These are phyloP conservation scores for Pseudoturritis turrita DNA, from an alignment of 345 rosid genomes.

Conservation along the genomic window DNA sequence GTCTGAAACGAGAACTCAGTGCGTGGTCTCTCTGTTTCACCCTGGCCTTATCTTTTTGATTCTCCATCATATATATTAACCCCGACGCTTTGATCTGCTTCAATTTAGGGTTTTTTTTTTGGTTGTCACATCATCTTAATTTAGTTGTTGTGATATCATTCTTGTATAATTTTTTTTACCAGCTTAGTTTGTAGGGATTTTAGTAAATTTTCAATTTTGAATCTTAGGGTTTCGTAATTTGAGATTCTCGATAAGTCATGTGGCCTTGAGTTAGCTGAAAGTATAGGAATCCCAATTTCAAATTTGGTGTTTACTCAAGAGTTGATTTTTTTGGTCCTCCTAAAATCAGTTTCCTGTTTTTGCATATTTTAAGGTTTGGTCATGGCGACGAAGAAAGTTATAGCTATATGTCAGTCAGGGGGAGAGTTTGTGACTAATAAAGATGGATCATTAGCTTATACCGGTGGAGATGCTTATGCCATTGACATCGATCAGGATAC, in stretches of 20 bases:
- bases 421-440: slow-evolving; percentile 68
- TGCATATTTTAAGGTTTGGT: slow-evolving; percentile 18
- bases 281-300: neutral
- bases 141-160: neutral
- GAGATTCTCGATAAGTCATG: neutral
- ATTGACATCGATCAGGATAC: slow-evolving; percentile 64
- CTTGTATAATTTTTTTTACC: neutral
- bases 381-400: slow-evolving; percentile 72
- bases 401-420: slow-evolving; percentile 91
- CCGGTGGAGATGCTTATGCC: slow-evolving; percentile 81
- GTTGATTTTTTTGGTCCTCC: neutral
- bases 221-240: neutral
- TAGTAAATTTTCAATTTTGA: neutral
- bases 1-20: neutral
- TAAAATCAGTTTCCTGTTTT: neutral
- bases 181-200: neutral
- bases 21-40: slow-evolving; percentile 3
- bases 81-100: neutral
- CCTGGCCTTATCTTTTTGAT: neutral
- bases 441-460: slow-evolving; percentile 66
- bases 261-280: neutral
- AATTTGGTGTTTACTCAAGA: neutral
- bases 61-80: neutral
- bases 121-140: neutral
- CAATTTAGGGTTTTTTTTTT: neutral